A percentile compares a stretch with the other conserved stretches of the same genome.
These are phyloP conservation scores for Erysimum cheiranthoides DNA, from an alignment of 345 rosid species.

Conservation along the genomic window DNA sequence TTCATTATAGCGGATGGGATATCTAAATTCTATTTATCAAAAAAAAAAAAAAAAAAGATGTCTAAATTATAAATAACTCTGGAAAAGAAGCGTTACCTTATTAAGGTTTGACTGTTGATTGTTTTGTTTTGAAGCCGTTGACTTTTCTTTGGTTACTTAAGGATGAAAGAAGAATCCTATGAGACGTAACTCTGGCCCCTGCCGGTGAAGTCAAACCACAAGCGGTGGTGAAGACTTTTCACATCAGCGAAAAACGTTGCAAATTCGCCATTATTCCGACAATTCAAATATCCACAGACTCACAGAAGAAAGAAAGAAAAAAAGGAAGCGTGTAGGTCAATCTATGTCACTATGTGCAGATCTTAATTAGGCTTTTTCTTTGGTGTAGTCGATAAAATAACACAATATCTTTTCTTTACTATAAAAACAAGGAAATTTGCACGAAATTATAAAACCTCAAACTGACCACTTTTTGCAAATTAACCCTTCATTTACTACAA, in stretches of 20 bases:
- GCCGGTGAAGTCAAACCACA: background rate
- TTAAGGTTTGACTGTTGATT: too few species aligned
- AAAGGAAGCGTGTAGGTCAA: background rate
- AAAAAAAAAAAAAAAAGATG: too few species aligned
- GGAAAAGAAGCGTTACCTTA: too few species aligned
- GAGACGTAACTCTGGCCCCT: background rate
- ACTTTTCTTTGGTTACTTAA: background rate
- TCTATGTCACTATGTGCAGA: too few species aligned
- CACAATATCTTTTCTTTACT: background rate
- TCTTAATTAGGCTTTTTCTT: too few species aligned
- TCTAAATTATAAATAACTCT: too few species aligned
- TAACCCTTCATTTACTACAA: background rate
- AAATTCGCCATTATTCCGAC: background rate
- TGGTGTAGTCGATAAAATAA: background rate
- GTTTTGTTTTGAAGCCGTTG: too few species aligned
- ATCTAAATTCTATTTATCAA: too few species aligned
- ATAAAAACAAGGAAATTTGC: background rate
- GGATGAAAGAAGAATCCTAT: background rate
- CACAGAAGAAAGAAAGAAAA: background rate
- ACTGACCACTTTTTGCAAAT: background rate
- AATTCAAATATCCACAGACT: background rate
- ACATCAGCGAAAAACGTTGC: background rate
- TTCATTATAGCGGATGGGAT: constrained; percentile 17
- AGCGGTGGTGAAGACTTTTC: background rate
- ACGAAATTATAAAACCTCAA: background rate